Percentiles rank a stretch among this genome's conserved stretches.
Conservation (phyloP, 2,329 filamentous ascomycete species). For the Colletotrichum somersetense region DNA sequence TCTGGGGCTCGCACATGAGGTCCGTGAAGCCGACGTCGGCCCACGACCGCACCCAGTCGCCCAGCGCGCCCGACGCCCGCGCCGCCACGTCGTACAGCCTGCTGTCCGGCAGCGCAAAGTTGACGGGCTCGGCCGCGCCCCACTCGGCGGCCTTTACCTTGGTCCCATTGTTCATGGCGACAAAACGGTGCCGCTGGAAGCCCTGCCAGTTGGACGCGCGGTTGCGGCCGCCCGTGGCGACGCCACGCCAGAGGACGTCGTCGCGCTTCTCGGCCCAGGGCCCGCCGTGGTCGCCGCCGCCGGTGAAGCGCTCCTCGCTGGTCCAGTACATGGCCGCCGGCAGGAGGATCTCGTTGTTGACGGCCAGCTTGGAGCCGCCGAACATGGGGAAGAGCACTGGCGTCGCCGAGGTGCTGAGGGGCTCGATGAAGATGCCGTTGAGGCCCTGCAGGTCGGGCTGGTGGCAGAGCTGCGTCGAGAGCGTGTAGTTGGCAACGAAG, state of each 20-base stretch:
- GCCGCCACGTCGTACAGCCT: slow-evolving; percentile 62
- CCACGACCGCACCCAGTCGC: slow-evolving; percentile 63
- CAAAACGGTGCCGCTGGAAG: slow-evolving; percentile 82
- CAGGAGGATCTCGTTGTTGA: slow-evolving; percentile 79
- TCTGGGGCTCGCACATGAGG: slow-evolving; percentile 60
- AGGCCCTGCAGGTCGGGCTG: slow-evolving; percentile 73
- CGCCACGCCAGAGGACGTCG: slow-evolving; percentile 73
- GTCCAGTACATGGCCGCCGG: slow-evolving; percentile 78
- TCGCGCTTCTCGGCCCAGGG: slow-evolving; percentile 69
- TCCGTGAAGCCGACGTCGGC: slow-evolving; percentile 67
- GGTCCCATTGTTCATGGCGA: slow-evolving; percentile 78
- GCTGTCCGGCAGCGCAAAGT: slow-evolving; percentile 65
- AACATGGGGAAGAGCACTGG: slow-evolving; percentile 74
- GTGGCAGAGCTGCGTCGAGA: slow-evolving; percentile 73
- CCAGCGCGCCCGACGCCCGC: slow-evolving; percentile 58
- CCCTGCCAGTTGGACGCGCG: slow-evolving; percentile 73
- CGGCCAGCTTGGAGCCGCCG: slow-evolving; percentile 75
- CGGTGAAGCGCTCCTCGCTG: slow-evolving; percentile 72
- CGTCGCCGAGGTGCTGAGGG: slow-evolving; percentile 68
- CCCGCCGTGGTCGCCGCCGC: slow-evolving; percentile 64
- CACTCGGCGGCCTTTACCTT: slow-evolving; percentile 64
- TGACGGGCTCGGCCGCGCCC: slow-evolving; percentile 57
- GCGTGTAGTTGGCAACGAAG: slow-evolving; percentile 72
- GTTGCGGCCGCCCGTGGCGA: slow-evolving; percentile 74
- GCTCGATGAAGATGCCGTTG: slow-evolving; percentile 74